Conservation (phyloP, 1,284 basidiomycete species). For the Ganoderma meredithae region DNA sequence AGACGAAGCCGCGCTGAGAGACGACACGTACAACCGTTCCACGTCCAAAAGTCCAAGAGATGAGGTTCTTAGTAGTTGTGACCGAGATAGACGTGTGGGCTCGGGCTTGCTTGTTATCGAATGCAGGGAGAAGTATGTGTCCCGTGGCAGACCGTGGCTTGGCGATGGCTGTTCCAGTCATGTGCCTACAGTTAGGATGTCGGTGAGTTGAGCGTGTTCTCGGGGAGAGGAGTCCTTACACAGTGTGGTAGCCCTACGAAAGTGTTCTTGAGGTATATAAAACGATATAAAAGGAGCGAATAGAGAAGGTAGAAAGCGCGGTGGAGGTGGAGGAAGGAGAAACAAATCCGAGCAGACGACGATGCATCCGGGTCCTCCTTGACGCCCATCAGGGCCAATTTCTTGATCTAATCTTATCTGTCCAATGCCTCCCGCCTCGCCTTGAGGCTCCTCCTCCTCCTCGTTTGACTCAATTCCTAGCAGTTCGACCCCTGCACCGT, state of each 20-base stretch:
- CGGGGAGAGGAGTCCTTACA: not conserved
- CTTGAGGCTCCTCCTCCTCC: too few species aligned
- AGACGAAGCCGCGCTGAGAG: conserved; percentile 2
- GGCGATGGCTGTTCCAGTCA: not conserved
- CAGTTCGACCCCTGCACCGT: too few species aligned
- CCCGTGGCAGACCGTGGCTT: conserved; percentile 26
- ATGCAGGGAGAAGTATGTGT: conserved; percentile 27
- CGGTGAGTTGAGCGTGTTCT: not conserved
- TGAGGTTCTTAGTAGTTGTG: conserved; percentile 34
- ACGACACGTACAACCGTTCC: conserved; percentile 57
- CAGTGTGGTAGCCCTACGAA: not conserved
- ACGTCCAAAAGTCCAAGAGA: conserved; percentile 67
- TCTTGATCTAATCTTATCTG: not conserved
- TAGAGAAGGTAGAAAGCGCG: not conserved
- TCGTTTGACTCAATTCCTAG: too few species aligned
- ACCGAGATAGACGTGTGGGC: conserved; percentile 17
- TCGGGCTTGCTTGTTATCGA: conserved; percentile 18
- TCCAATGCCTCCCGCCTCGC: not conserved
- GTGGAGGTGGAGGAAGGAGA: not conserved
- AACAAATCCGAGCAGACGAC: not conserved
- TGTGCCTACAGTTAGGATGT: not conserved
- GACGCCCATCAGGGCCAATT: not conserved
- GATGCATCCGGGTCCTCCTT: not conserved
- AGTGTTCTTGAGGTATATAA: not conserved
- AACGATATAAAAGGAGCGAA: not conserved